Evolutionary conservation across 768 basidiomycete species (phyloP), one percentile per base, ranked within the genome.

Genomic region (Strobilomyces dryophilus): DNA sequence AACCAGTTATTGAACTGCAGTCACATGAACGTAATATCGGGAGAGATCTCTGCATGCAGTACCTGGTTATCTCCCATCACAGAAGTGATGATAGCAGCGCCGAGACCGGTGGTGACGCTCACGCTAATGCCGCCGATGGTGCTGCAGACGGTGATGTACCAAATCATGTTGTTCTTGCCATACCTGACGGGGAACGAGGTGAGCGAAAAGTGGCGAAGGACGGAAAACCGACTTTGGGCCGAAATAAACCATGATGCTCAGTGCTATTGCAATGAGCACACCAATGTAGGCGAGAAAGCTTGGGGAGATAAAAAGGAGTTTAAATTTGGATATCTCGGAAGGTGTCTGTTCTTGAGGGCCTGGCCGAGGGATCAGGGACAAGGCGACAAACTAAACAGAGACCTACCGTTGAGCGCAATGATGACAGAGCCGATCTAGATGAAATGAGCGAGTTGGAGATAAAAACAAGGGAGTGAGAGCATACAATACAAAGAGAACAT

Each of bases 71-170:
- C 76, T 36, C 89, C 89, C 73, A 78, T 73, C 5, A 77, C 82
- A 39, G 83, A 82, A 45, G 87, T 84, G 26, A 99, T 86, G 61
- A 98, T 97, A 20, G 93, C 87, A 40, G 91, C 77, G 42, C 97
- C 94, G 35, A 98, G 79, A 32, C 97, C 95, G 31, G 92, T 94
- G 14, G 95, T 95, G 50, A 95, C 95, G 61, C 89, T 92, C 59
- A 95, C 92, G 52, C 87, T 90, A 45, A 95, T 86, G 0, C 97
- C 97, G 17, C 97, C 97, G 64, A 99, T 98, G 80, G 98, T 85
- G 57, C 88, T 92, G 71, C 97, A 99, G 42, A 99, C 90, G 39
- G 79, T 76, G 58, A 98, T 95, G 69, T 95, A 92, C 89, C 90
- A 92, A 48, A 98, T 70, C 95, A 98, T 97, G 64, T 83, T 90